phyloP scores from a whole-genome alignment of 2,329 filamentous ascomycete genomes.

The Diaporthe vexans region DNA sequence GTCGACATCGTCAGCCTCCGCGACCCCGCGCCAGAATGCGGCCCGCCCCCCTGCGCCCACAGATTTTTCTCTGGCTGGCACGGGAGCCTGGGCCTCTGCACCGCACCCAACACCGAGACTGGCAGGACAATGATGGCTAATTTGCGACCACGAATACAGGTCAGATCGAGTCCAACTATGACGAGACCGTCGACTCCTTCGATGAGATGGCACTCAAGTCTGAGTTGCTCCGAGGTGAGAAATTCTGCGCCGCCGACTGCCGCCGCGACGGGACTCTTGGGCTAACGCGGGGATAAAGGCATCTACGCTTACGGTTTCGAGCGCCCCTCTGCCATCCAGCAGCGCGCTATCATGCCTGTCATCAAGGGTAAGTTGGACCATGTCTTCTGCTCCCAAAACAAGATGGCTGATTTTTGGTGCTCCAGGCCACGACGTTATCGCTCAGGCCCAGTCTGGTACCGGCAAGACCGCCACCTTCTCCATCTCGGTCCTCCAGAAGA shows the following conservation, averaged over 20 bases:
- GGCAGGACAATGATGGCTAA: conserved; percentile 35
- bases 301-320: conserved; percentile 99
- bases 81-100: conserved; percentile 20
- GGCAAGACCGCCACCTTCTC: conserved; percentile 98
- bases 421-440: conserved; percentile 96
- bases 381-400: conserved; percentile 2
- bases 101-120: background rate
- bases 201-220: conserved; percentile 98
- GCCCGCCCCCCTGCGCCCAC: conserved; percentile 33
- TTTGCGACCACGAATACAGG: conserved; percentile 65
- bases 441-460: conserved; percentile 98
- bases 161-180: conserved; percentile 99
- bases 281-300: conserved; percentile 63
- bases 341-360: conserved; percentile 99
- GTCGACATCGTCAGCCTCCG: conserved; percentile 31
- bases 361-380: conserved; percentile 85
- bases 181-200: conserved; percentile 99
- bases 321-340: conserved; percentile 99
- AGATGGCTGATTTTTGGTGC: conserved; percentile 38
- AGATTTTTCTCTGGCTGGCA: conserved; percentile 21
- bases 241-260: conserved; percentile 43
- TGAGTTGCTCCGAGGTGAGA: conserved; percentile 92
- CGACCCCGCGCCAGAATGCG: conserved; percentile 36
- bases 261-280: conserved; percentile 38
- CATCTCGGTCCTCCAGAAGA: conserved; percentile 95